Conservation (phyloP, 805 yeast species). For the Nakazawaea ambrosiae region DNA sequence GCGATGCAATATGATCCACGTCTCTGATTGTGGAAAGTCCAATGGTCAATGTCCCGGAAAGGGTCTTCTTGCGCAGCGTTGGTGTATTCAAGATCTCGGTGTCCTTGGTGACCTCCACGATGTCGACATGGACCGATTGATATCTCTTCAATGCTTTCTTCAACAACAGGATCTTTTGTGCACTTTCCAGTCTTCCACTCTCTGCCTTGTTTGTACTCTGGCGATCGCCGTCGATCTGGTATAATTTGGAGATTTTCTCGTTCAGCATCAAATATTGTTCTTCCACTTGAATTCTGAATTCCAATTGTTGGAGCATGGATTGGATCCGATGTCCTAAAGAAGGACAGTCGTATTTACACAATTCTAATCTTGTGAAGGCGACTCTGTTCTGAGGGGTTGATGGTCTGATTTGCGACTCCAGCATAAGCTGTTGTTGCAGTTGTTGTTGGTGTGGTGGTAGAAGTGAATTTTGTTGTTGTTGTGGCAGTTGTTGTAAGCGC, state of each 20-base stretch:
- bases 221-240: conserved; percentile 87
- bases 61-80: conserved; percentile 71
- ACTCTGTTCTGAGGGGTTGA: conserved; percentile 26
- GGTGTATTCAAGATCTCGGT: conserved; percentile 63
- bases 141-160: conserved; percentile 81
- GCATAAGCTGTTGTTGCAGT: background rate
- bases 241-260: conserved; percentile 79
- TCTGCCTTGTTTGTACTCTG: conserved; percentile 82
- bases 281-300: conserved; percentile 90
- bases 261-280: conserved; percentile 90
- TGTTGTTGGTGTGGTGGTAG: too few species aligned
- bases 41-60: conserved; percentile 72
- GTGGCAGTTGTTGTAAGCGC: conserved; percentile 9
- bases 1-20: conserved; percentile 87
- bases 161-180: conserved; percentile 76
- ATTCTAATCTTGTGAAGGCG: conserved; percentile 63
- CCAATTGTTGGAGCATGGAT: conserved; percentile 90
- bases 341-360: conserved; percentile 89
- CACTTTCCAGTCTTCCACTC: conserved; percentile 78
- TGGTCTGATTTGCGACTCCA: background rate
- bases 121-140: conserved; percentile 76
- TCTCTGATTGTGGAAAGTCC: conserved; percentile 76
- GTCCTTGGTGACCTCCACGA: conserved; percentile 60
- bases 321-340: conserved; percentile 92
- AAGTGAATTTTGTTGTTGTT: background rate